These are phyloP conservation scores for Kurtzmaniella cleridarum DNA, from an alignment of 805 yeast genomes.

Conservation along the genomic window DNA sequence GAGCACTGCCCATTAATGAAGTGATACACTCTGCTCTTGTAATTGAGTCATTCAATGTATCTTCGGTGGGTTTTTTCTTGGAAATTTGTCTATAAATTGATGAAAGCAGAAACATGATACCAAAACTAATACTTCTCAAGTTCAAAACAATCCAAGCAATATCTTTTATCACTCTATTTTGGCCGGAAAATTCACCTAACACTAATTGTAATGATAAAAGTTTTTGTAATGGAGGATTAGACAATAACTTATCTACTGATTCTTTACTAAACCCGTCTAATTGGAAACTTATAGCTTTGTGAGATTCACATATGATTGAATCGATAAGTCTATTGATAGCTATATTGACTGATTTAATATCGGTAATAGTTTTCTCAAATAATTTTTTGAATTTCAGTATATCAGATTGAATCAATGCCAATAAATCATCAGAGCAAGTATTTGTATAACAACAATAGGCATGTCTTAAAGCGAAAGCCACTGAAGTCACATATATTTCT, in stretches of 20 bases:
- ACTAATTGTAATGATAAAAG: slow-evolving; percentile 64
- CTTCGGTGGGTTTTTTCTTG: slow-evolving; percentile 50
- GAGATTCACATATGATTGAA: slow-evolving; percentile 58
- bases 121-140: slow-evolving; percentile 65
- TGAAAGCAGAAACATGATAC: slow-evolving; percentile 57
- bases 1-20: slow-evolving; percentile 64
- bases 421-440: slow-evolving; percentile 63
- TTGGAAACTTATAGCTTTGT: slow-evolving; percentile 68
- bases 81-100: slow-evolving; percentile 62
- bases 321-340: slow-evolving; percentile 22
- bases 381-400: slow-evolving; percentile 18
- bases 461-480: slow-evolving; percentile 60
- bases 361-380: slow-evolving; percentile 9
- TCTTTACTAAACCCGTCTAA: slow-evolving; percentile 62
- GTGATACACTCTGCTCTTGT: slow-evolving; percentile 60
- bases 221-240: slow-evolving; percentile 73
- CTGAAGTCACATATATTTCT: slow-evolving; percentile 41
- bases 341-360: slow-evolving; percentile 9
- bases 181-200: slow-evolving; percentile 42
- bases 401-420: slow-evolving; percentile 50
- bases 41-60: slow-evolving; percentile 47
- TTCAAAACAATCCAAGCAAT: slow-evolving; percentile 64
- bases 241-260: slow-evolving; percentile 67
- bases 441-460: slow-evolving; percentile 67
- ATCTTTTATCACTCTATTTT: slow-evolving; percentile 27